Evolutionary conservation across 2,329 filamentous ascomycete genomes (phyloP).

Genomic region (Corinectria fuckeliana): DNA sequence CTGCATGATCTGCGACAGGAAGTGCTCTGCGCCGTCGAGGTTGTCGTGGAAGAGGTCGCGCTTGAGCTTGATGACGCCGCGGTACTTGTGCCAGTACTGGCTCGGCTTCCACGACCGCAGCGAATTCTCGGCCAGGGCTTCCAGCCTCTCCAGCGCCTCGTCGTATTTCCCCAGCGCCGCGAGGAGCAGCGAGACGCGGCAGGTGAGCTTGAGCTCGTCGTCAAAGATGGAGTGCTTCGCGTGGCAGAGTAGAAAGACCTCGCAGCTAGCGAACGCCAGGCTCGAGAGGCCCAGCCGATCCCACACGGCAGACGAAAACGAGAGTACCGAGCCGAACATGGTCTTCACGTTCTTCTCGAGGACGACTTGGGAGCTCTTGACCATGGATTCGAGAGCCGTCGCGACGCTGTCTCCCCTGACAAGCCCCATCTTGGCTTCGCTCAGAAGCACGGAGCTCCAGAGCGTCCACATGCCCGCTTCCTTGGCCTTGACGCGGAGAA

Average conservation of each 20-base stretch:
- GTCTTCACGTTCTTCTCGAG: conserved; percentile 76
- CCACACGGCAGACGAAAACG: conserved; percentile 77
- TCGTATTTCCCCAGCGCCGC: conserved; percentile 73
- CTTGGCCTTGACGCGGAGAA: conserved; percentile 84
- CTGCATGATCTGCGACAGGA: conserved; percentile 61
- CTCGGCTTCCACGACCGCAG: conserved; percentile 78
- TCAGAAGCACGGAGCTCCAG: conserved; percentile 81
- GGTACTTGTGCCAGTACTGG: conserved; percentile 74
- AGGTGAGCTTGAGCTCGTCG: conserved; percentile 77
- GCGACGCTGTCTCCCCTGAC: conserved; percentile 71
- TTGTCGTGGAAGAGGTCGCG: conserved; percentile 65
- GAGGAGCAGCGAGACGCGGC: conserved; percentile 68
- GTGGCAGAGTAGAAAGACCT: conserved; percentile 80
- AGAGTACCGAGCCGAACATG: conserved; percentile 75
- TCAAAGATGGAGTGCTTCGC: conserved; percentile 66
- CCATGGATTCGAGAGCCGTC: conserved; percentile 75
- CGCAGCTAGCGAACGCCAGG: conserved; percentile 66
- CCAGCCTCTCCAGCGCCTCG: conserved; percentile 59
- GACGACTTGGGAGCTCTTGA: conserved; percentile 83
- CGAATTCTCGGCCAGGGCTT: conserved; percentile 60
- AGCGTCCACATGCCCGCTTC: conserved; percentile 87
- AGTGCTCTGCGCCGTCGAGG: conserved; percentile 56
- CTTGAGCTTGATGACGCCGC: conserved; percentile 69
- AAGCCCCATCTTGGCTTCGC: conserved; percentile 82
- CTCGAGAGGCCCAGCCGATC: conserved; percentile 71